These are phyloP conservation scores for Citrus maxima DNA, from an alignment of 345 rosid genomes.

Conservation along the genomic window DNA sequence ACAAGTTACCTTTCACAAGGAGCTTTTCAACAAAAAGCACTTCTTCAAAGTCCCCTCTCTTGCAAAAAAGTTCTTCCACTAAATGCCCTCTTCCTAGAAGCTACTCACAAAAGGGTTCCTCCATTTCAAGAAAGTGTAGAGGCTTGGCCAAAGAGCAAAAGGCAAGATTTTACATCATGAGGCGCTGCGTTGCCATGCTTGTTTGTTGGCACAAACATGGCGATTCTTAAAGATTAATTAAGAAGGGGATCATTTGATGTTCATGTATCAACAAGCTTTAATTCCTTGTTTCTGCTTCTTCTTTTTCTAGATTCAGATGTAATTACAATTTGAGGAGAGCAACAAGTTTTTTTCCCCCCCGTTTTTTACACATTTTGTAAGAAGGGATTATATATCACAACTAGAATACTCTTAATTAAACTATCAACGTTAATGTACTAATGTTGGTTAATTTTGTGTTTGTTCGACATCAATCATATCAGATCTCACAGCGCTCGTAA, in stretches of 20 bases:
- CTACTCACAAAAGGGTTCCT: constrained; percentile 51
- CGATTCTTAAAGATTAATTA: constrained; percentile 46
- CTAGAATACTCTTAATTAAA: constrained; percentile 15
- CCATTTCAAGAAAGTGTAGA: constrained; percentile 69
- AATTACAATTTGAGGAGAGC: constrained; percentile 31
- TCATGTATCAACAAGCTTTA: neutral
- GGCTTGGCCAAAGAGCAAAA: constrained; percentile 94
- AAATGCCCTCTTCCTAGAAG: constrained; percentile 46
- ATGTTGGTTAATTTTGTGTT: neutral
- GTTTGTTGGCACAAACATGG: constrained; percentile 98
- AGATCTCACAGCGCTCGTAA: constrained; percentile 43
- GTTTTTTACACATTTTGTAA: constrained; percentile 23
- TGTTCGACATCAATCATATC: constrained; percentile 3
- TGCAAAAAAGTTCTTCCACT: constrained; percentile 53
- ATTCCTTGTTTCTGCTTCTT: neutral
- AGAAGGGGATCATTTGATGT: neutral
- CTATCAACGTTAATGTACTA: neutral
- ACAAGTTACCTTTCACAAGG: constrained; percentile 46
- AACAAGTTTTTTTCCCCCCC: constrained; percentile 22
- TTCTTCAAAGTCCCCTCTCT: constrained; percentile 56
- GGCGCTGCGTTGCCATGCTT: constrained; percentile 98
- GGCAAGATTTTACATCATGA: constrained; percentile 94
- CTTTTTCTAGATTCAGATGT: constrained; percentile 16
- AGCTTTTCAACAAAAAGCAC: constrained; percentile 71
- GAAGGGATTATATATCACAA: constrained; percentile 22